These are phyloP conservation scores for Coprinopsis sp. DNA, from an alignment of 768 basidiomycete species.

Conservation along the genomic window DNA sequence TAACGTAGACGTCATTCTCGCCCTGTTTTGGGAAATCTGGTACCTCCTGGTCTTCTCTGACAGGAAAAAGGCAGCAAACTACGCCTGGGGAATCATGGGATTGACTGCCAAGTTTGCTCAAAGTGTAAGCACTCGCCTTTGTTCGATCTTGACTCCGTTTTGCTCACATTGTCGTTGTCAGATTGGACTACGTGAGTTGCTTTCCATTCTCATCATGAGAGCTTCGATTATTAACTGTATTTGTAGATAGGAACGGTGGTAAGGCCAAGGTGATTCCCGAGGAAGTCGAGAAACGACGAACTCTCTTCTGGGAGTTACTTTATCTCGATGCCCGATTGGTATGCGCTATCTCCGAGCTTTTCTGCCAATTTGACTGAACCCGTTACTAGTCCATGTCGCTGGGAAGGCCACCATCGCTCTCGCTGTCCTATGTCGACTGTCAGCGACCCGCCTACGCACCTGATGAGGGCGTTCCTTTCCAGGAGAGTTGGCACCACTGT, in stretches of 20 bases:
- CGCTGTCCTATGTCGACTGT: constrained; percentile 58
- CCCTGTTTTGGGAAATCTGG: constrained; percentile 61
- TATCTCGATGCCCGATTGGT: constrained; percentile 61
- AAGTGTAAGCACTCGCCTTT: constrained; percentile 43
- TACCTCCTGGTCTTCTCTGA: constrained; percentile 67
- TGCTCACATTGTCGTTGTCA: constrained; percentile 13
- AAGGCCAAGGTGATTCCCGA: constrained; percentile 66
- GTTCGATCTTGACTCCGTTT: constrained; percentile 8
- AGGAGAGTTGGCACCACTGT: constrained; percentile 41
- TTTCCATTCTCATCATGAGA: not conserved
- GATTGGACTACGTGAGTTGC: constrained; percentile 56
- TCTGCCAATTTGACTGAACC: not conserved
- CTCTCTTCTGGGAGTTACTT: constrained; percentile 67
- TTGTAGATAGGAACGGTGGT: constrained; percentile 57
- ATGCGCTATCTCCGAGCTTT: constrained; percentile 10
- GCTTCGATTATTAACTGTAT: constrained; percentile 1
- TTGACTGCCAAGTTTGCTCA: constrained; percentile 57
- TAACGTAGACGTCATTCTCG: constrained; percentile 55
- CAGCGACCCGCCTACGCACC: constrained; percentile 40
- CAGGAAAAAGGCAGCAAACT: constrained; percentile 59
- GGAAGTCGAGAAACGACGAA: constrained; percentile 63
- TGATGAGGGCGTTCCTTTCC: constrained; percentile 32
- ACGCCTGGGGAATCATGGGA: constrained; percentile 54
- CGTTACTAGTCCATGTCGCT: constrained; percentile 50
- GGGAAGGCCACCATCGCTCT: constrained; percentile 64